Base-by-base conservation (phyloP, 2,329 filamentous ascomycete genomes). In the Colletotrichum sp. region DNA sequence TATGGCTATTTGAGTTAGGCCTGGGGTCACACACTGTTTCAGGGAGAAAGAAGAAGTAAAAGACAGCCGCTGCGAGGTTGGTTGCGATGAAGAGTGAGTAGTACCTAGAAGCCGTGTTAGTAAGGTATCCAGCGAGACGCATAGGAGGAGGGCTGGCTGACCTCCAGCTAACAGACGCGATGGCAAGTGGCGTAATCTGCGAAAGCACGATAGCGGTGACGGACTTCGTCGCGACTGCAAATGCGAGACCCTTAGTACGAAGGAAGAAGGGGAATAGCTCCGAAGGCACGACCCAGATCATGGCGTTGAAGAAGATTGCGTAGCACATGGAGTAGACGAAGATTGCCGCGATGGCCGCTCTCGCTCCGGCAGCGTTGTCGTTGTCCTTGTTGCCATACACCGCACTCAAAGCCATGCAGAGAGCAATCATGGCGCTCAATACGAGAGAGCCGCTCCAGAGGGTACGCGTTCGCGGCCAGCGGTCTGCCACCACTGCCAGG, bases 261-360 rank as follows among this genome's bases (percentile, higher is more conserved):
- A 74, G 67, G 30, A 71, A 74, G 60, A 71, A 74, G 4, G 59
- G 16, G 83, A 85, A 85, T 6, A 83, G 62, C 67, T 85, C 84
- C 0, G 81, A 80, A 1, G 82, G 79, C 3, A 84, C 79, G 10
- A 84, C 82, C 80, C 81, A 85, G 16, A 84, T 77, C 34, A 80
- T 84, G 12, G 81, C 80, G 75, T 85, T 85, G 79, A 85, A 85
- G 75, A 85, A 84, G 26, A 84, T 72, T 8, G 84, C 84, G 75
- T 84, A 85, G 10, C 77, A 79, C 55, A 80, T 78, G 6, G 83
- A 84, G 78, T 83, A 85, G 16, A 85, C 66, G 78, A 85, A 86
- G 48, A 85, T 85, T 75, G 84, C 83, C 1, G 83, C 83, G 36
- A 85, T 82, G 1, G 80, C 83, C 0, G 81, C 84, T 3, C 80